Evolutionary conservation across 257 asterid species (phyloP), one percentile per base, ranked within the genome.

Genomic region (Cordia subcordata): DNA sequence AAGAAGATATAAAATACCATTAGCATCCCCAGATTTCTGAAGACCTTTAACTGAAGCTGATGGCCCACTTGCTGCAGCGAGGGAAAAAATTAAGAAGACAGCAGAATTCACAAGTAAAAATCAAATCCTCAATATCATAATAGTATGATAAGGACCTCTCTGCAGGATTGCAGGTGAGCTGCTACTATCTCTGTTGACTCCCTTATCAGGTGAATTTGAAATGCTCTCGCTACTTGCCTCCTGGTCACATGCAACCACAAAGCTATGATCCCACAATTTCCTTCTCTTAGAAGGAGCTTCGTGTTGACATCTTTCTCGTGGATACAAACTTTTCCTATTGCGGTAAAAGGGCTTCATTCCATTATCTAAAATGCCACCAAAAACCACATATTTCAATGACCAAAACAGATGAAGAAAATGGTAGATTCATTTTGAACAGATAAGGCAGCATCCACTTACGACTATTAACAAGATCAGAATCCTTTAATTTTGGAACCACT

Each of bases 191-290:
- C 73, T 78, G 63, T 40, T 65, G 32, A 20, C 57, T 51, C 80
- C 79, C 71, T 89, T 83, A 65, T 64, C 87, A 22, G 84, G 90
- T 22, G 72, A 72, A 72, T 72, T 77, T 45, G 86, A 74, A 51
- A 84, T 70, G 64, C 93, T 93, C 67, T 71, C 82, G 70, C 90
- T 75, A 78, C 87, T 81, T 56, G 77, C 74, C 55, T 80, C 86
- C 66, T 72, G 88, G 64, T 74, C 87, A 79, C 75, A 74, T 46
- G 81, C 72, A 49, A 67, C 80, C 55, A 65, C 72, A 55, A 65
- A 77, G 51, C 75, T 77, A 64, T 77, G 78, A 61, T 70, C 78
- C 38, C 73, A 66, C 66, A 92, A 51, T 67, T 81, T 93, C 82
- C 96, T 80, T 75, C 84, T 82, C 78, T 89, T 93, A 37, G 80